Evolutionary conservation across 164 flowering plant genomes (phyloP).

Genomic region (Piper longum): DNA sequence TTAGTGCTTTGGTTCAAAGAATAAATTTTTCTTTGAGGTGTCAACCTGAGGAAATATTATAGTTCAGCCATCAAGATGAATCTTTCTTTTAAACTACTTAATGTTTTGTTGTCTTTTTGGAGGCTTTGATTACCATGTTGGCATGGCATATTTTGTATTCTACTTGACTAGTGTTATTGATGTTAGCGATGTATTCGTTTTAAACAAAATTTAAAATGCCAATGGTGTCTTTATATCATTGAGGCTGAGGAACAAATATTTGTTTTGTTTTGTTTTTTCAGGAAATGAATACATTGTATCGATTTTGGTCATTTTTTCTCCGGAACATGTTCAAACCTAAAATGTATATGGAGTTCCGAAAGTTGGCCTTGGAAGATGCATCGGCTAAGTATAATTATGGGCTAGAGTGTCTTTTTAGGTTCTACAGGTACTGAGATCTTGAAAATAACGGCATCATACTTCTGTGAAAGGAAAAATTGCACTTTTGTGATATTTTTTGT

Average conservation of each 20-base stretch:
- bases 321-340: conserved; percentile 54
- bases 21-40: not conserved
- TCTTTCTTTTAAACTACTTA: too few relatives aligned
- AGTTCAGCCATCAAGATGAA: too few relatives aligned
- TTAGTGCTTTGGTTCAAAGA: not conserved
- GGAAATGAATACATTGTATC: conserved; percentile 96
- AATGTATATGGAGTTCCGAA: conserved; percentile 81
- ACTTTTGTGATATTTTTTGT: not conserved
- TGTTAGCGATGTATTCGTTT: not conserved
- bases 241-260: not conserved
- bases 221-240: not conserved
- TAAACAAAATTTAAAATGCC: not conserved
- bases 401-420: conserved; percentile 87
- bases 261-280: conserved; percentile 20
- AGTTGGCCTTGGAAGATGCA: conserved; percentile 85
- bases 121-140: not conserved
- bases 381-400: conserved; percentile 83
- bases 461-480: not conserved
- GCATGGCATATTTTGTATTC: not conserved
- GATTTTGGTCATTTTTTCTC: conserved; percentile 90
- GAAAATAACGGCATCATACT: not conserved
- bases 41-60: not conserved
- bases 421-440: conserved; percentile 51
- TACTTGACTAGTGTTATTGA: not conserved
- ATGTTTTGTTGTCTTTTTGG: not conserved